These are phyloP conservation scores for Parasarocladium wereldwijsianum DNA, from an alignment of 2,329 filamentous ascomycete genomes.

Conservation along the genomic window DNA sequence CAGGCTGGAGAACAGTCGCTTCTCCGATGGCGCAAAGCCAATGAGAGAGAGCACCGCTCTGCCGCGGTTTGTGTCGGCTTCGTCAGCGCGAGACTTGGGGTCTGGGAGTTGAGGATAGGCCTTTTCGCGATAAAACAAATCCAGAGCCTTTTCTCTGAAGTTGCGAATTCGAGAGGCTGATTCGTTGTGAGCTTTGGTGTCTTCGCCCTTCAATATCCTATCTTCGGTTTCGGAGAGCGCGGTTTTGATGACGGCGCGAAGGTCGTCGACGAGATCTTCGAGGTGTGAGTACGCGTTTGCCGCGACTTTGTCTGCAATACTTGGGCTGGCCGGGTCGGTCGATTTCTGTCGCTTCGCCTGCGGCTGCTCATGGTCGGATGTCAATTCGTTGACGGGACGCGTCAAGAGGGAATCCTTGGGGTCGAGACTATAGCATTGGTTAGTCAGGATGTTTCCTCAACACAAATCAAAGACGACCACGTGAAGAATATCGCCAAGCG, in stretches of 20 bases:
- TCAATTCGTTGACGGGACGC: conserved; percentile 30
- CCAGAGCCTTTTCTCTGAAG: conserved; percentile 49
- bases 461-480: not conserved
- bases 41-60: conserved; percentile 55
- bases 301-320: conserved; percentile 39
- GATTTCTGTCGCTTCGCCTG: conserved; percentile 47
- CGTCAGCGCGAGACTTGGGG: conserved; percentile 18
- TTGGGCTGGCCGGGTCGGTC: conserved; percentile 24
- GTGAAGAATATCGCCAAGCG: conserved; percentile 3
- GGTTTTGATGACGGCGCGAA: conserved; percentile 32
- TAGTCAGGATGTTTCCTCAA: conserved; percentile 11
- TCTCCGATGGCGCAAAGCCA: conserved; percentile 58
- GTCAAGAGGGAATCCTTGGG: conserved; percentile 38
- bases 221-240: conserved; percentile 31
- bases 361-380: conserved; percentile 33
- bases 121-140: conserved; percentile 47
- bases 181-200: conserved; percentile 12
- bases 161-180: conserved; percentile 28
- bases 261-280: conserved; percentile 48
- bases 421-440: conserved; percentile 32
- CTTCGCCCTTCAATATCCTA: conserved; percentile 14
- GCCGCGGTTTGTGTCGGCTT: conserved; percentile 22
- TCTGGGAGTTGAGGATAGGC: conserved; percentile 28
- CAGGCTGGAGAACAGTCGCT: conserved; percentile 77
- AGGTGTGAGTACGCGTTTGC: conserved; percentile 41